Base-by-base conservation (phyloP, 2,329 filamentous ascomycete genomes). In the Exophiala oligosperma region DNA sequence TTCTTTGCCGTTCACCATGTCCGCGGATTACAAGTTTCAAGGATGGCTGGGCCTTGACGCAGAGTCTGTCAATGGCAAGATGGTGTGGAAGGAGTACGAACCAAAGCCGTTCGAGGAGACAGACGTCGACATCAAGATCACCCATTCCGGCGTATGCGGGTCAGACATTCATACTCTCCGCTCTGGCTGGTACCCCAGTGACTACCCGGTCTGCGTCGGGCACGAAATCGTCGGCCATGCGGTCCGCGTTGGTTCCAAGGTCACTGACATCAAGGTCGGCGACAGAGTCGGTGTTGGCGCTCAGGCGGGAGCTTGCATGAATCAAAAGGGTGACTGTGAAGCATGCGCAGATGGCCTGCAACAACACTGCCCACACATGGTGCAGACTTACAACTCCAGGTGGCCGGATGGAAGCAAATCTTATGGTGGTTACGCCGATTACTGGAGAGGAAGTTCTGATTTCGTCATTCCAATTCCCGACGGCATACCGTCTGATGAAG, bases 131-230 rank as follows among this genome's bases (percentile, higher is more conserved):
- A 85, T 89, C 64, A 77, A 82, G 67, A 74, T 89, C 62, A 81
- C 83, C 2, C 84, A 88, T 74, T 88, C 84, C 67, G 85, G 86
- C 60, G 80, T 89, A 62, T 89, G 86, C 68, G 85, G 84, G 54
- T 81, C 80, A 0, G 85, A 88, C 63, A 50, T 87, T 37, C 84
- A 66, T 46, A 64, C 61, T n/a, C 35, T 65, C 6, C 38, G 56
- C 1, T 52, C 52, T 43, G 64, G 62, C 17, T 60, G 56, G 60
- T 72, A 64, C 1, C 71, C 71, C 9, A 65, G 71, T 2, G 67
- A 72, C 58, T 77, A 77, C 57, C 76, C 76, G 35, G 73, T 83
- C 40, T 81, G 82, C 43, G 82, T 85, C 26, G 85, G 85, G 54
- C 85, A 88, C 70, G 85, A 88, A 66, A 87, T 88, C 46, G 79